Evolutionary conservation across 257 asterid genomes (phyloP).

Genomic region (Rhazya stricta): DNA sequence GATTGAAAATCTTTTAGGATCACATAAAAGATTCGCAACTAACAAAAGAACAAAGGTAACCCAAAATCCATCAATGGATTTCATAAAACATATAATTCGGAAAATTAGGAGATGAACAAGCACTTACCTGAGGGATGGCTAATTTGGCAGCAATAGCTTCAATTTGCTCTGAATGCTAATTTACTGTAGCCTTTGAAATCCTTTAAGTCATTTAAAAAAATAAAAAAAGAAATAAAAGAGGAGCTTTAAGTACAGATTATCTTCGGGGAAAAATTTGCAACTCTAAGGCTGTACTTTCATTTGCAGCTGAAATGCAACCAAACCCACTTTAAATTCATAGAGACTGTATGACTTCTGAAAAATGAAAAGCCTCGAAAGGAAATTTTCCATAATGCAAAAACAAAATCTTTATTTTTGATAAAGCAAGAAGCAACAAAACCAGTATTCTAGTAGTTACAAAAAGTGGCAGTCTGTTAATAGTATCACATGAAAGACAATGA

Average conservation of each 20-base stretch:
- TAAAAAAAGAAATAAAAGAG: conserved; percentile 4
- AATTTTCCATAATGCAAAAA: background rate
- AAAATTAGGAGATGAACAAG: background rate
- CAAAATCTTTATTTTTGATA: background rate
- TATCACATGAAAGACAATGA: background rate
- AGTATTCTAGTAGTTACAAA: background rate
- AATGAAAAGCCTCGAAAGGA: background rate
- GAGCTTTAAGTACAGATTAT: background rate
- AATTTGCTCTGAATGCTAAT: conserved; percentile 67
- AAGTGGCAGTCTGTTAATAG: background rate
- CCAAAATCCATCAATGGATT: background rate
- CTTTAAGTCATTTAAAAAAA: conserved; percentile 24
- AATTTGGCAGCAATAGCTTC: conserved; percentile 75
- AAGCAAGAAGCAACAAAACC: too few species aligned
- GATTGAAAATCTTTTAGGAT: too few species aligned
- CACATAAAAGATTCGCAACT: too few species aligned
- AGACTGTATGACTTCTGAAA: background rate
- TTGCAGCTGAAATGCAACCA: background rate
- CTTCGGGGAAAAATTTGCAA: background rate
- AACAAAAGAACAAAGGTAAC: background rate
- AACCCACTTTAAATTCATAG: background rate
- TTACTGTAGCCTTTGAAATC: conserved; percentile 66
- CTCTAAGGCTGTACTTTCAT: background rate
- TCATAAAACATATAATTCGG: background rate
- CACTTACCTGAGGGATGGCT: conserved; percentile 31